A percentile compares a stretch with the other conserved stretches of the same genome.
phyloP scores from a whole-genome alignment of 2,329 filamentous ascomycete genomes.

The Trichophyton rubrum region DNA sequence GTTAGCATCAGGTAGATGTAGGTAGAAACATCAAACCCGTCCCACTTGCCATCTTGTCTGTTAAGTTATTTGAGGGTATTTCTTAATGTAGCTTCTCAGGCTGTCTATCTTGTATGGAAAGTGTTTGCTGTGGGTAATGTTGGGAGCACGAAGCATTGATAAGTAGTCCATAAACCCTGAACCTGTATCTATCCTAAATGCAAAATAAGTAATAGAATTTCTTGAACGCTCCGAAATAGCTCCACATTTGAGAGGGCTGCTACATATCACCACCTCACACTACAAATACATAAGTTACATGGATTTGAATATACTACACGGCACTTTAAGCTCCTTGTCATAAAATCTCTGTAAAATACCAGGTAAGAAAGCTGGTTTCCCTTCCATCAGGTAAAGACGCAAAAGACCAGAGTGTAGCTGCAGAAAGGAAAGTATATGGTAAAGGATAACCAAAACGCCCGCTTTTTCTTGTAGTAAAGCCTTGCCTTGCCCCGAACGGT shows the following conservation, averaged over 20 bases:
- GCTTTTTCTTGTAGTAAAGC: conserved; percentile 1
- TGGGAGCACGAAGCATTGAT: neutral
- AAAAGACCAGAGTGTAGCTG: neutral
- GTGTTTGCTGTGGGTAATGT: neutral
- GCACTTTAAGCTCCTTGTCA: neutral
- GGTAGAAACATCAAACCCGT: neutral
- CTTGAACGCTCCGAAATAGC: neutral
- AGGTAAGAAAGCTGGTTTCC: neutral
- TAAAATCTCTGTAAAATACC: neutral
- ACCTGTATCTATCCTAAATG: neutral
- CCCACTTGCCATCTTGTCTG: neutral
- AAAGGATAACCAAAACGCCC: conserved; percentile 2
- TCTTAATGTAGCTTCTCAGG: neutral
- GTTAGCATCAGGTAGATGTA: neutral
- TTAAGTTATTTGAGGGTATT: neutral
- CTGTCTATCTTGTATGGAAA: neutral
- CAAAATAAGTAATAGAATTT: neutral
- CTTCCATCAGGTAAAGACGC: neutral
- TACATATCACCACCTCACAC: neutral
- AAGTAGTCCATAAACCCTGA: too few species aligned
- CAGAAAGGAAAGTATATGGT: neutral
- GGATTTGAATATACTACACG: neutral
- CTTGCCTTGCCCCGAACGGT: neutral
- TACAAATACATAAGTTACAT: neutral
- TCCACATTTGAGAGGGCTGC: neutral